Evolutionary conservation across 2,329 filamentous ascomycete genomes (phyloP).

Genomic region (Penicillium sp.): DNA sequence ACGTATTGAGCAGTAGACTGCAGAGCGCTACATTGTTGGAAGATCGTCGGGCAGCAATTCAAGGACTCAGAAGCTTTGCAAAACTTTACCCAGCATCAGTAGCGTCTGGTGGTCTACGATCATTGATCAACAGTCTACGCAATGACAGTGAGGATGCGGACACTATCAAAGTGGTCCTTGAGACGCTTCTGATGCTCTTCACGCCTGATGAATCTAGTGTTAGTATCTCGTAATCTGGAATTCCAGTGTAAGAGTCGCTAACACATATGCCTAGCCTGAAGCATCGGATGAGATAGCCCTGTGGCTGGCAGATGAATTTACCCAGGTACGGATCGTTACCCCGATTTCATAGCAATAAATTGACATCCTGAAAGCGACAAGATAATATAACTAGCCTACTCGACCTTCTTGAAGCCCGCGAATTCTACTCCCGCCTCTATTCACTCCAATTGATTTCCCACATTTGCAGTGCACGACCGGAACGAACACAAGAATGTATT

Average conservation of each 20-base stretch:
- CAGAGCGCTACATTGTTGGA: constrained; percentile 88
- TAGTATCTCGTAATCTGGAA: constrained; percentile 30
- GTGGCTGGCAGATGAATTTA: constrained; percentile 97
- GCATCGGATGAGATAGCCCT: constrained; percentile 93
- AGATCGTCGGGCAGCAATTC: constrained; percentile 88
- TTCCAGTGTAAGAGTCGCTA: constrained; percentile 15
- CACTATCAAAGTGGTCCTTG: constrained; percentile 89
- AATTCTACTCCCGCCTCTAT: constrained; percentile 91
- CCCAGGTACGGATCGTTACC: constrained; percentile 60
- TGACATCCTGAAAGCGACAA: constrained; percentile 67
- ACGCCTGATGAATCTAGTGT: constrained; percentile 63
- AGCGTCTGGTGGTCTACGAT: constrained; percentile 85
- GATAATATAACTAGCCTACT: constrained; percentile 92
- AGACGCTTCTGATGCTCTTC: constrained; percentile 94
- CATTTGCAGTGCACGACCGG: constrained; percentile 79
- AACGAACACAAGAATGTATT: constrained; percentile 92
- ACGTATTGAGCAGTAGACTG: constrained; percentile 80
- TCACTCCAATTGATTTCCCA: constrained; percentile 84
- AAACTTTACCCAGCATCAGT: constrained; percentile 96
- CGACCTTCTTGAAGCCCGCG: constrained; percentile 79
- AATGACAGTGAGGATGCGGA: constrained; percentile 94
- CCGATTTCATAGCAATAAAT: constrained; percentile 29
- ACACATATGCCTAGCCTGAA: constrained; percentile 62
- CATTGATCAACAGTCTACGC: constrained; percentile 77
- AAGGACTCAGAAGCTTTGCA: constrained; percentile 90